Base-by-base conservation (phyloP, 805 yeast species). In the Candida odintsovae region DNA sequence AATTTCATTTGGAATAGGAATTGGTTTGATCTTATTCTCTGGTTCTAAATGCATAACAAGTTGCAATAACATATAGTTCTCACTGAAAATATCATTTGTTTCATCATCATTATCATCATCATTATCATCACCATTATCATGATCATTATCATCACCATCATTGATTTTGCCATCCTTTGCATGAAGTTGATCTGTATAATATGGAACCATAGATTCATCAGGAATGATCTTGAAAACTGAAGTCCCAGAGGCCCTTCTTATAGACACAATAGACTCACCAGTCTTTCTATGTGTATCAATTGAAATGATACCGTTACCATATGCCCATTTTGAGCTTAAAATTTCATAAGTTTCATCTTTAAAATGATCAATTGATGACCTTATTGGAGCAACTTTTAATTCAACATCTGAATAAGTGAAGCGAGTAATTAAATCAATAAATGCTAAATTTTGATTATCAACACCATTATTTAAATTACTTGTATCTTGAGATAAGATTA, bases 221-320 rank as follows among this genome's bases (percentile, higher is more conserved):
- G 78, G 65, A 2, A 55, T 56, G 18, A 83, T 56, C 15, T 67
- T 64, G 52, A 81, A 74, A 13, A 69, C 69, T 0, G 77, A 64
- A 0, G 77, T 72, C 0, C 90, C 88, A 0, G 90, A 82, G 0
- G 95, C 86, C 40, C 87, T 70, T 52, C 94, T 67, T 2, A 82
- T 64, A 2, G 76, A 61, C 1, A 83, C 61, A 4, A 64, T 62
- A 0, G 83, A 71, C 12, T 72, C 71, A 0, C 90, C 90, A 15
- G 70, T 74, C 7, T 54, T 45, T 1, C 67, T 57, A 47, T 80
- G 65, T 0, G 88, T 79, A 38, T 76, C 76, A 26, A 86, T 70
- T 10, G 83, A 71, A 1, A 83, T 50, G 3, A 87, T 67, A 12
- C 81, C 69, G 33, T 69, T 66, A 0, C 90, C 90, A 40, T 75